Evolutionary conservation across 2,329 filamentous ascomycete genomes (phyloP).

Genomic region (Microcyclospora pomicola): DNA sequence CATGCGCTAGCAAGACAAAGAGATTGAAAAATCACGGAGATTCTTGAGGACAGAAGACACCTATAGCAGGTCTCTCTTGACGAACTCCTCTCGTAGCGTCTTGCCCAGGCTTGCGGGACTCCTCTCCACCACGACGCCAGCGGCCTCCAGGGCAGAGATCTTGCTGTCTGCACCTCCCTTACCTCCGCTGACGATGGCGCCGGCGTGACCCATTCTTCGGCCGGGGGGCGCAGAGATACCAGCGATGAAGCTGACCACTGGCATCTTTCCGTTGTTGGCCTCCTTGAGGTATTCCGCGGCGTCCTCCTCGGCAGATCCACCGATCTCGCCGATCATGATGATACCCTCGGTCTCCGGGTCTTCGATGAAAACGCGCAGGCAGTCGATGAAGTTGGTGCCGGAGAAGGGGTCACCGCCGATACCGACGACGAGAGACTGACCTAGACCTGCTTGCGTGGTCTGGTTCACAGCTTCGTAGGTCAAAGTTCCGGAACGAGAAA

Average conservation of each 20-base stretch:
- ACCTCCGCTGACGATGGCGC: conserved; percentile 92
- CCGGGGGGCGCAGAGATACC: conserved; percentile 95
- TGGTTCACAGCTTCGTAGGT: conserved; percentile 99
- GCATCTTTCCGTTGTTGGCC: conserved; percentile 86
- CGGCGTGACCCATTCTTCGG: conserved; percentile 95
- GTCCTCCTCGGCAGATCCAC: conserved; percentile 93
- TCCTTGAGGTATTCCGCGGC: conserved; percentile 89
- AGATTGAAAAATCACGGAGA: too few species aligned
- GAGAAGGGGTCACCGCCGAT: conserved; percentile 98
- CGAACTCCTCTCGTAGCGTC: conserved; percentile 87
- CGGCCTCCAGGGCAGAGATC: conserved; percentile 84
- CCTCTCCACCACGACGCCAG: conserved; percentile 91
- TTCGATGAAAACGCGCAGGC: conserved; percentile 89
- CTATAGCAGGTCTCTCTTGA: conserved; percentile 90
- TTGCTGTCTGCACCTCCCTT: conserved; percentile 98
- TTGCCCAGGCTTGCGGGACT: conserved; percentile 86
- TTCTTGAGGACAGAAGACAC: background rate
- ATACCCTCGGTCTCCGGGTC: conserved; percentile 96
- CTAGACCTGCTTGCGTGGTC: conserved; percentile 90
- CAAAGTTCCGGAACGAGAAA: conserved; percentile 92
- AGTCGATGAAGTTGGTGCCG: conserved; percentile 99
- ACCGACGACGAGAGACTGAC: conserved; percentile 94
- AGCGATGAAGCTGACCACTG: conserved; percentile 94
- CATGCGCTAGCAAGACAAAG: too few species aligned
- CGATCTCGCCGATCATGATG: conserved; percentile 99